Percentiles rank a stretch among this genome's conserved stretches.
phyloP scores from a whole-genome alignment of 2,329 filamentous ascomycete genomes.

The Colletotrichum camelliae region DNA sequence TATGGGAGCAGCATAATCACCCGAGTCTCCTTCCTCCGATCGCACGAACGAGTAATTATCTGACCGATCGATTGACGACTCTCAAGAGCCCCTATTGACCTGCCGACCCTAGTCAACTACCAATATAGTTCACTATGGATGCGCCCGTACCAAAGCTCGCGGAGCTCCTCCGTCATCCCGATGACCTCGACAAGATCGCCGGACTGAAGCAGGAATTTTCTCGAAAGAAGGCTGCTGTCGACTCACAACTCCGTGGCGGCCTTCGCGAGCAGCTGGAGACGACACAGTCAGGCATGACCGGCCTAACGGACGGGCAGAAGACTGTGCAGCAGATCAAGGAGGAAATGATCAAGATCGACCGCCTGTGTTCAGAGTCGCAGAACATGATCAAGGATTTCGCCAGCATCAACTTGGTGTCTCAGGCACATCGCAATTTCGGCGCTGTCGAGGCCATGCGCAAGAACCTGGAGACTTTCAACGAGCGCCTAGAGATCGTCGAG shows the following conservation, averaged over 20 bases:
- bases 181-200: slow-evolving; percentile 95
- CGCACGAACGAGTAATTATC: background rate
- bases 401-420: slow-evolving; percentile 88
- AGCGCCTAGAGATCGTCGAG: slow-evolving; percentile 77
- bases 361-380: slow-evolving; percentile 94
- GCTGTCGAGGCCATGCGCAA: slow-evolving; percentile 92
- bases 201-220: slow-evolving; percentile 90
- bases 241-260: slow-evolving; percentile 86
- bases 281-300: slow-evolving; percentile 90
- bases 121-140: slow-evolving; percentile 55
- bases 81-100: background rate
- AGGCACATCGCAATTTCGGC: slow-evolving; percentile 95
- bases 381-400: slow-evolving; percentile 97
- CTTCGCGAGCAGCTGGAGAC: slow-evolving; percentile 92
- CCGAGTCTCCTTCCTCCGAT: background rate
- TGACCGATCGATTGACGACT: background rate
- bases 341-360: slow-evolving; percentile 98
- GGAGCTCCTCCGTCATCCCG: slow-evolving; percentile 91
- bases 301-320: slow-evolving; percentile 87
- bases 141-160: slow-evolving; percentile 80
- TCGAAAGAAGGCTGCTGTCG: slow-evolving; percentile 91
- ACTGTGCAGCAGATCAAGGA: slow-evolving; percentile 94
- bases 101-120: background rate
- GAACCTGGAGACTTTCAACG: slow-evolving; percentile 87
- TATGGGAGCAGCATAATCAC: background rate